These are phyloP conservation scores for Cladosporium colombiae DNA, from an alignment of 2,329 filamentous ascomycete genomes.

Conservation along the genomic window DNA sequence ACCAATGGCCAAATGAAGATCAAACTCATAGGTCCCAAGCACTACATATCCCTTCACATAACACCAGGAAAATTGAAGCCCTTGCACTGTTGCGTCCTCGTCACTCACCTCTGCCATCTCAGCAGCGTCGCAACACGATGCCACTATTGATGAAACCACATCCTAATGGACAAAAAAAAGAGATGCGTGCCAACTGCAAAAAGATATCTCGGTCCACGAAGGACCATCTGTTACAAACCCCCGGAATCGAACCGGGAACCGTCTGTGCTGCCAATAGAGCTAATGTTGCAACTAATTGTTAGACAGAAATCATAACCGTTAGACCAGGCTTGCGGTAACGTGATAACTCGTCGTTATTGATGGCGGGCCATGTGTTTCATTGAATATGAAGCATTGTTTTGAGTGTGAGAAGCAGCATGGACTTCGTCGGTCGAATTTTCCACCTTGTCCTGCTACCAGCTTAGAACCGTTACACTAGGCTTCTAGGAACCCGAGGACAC, in stretches of 20 bases:
- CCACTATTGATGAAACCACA: not conserved
- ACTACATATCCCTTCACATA: not conserved
- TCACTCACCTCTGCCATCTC: not conserved
- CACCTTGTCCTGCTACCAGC: not conserved
- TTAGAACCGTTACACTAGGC: not conserved
- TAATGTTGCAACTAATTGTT: slow-evolving; percentile 18
- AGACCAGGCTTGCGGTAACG: slow-evolving; percentile 17
- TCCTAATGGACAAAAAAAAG: not conserved
- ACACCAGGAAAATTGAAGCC: not conserved
- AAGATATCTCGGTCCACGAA: not conserved
- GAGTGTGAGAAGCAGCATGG: not conserved
- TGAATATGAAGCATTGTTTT: too few relatives aligned
- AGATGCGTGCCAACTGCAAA: not conserved
- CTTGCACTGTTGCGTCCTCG: not conserved
- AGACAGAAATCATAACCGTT: slow-evolving; percentile 21
- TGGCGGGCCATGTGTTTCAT: too few relatives aligned
- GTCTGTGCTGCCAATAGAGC: slow-evolving; percentile 17
- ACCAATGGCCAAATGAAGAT: not conserved
- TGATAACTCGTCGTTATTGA: not conserved
- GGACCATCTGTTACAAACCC: slow-evolving; percentile 19
- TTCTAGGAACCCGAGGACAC: not conserved
- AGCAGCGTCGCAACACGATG: not conserved
- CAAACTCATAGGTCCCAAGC: not conserved
- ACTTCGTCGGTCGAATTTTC: too few relatives aligned
- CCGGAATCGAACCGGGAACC: slow-evolving; percentile 20